Evolutionary conservation across 108 stramenopile species (phyloP).

Genomic region (Nitzschia sp.): DNA sequence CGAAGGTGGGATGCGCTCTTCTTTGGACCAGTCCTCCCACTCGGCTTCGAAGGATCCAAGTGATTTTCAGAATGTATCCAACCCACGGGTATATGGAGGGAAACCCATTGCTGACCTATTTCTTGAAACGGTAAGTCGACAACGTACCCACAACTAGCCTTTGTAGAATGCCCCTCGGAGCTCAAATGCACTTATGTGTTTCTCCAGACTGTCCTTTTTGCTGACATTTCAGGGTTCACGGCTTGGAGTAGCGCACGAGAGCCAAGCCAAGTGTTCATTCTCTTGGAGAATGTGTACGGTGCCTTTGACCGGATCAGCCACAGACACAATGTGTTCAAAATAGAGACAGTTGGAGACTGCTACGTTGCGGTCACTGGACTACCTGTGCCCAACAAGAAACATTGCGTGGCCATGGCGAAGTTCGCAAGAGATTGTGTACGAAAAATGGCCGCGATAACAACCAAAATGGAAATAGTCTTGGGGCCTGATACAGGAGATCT

Average conservation of each 20-base stretch:
- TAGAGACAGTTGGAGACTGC: conserved; percentile 9
- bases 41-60: neutral
- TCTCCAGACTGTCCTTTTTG: conserved; percentile 21
- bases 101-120: conserved; percentile 27
- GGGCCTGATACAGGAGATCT: conserved; percentile 9
- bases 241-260: conserved; percentile 2
- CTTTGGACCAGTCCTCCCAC: neutral
- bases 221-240: conserved; percentile 19
- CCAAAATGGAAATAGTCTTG: conserved; percentile 5
- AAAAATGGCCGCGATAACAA: neutral
- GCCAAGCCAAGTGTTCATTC: conserved; percentile 9
- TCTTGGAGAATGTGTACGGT: neutral
- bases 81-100: neutral
- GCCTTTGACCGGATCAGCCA: neutral
- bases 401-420: neutral
- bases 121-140: neutral
- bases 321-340: neutral
- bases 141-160: neutral
- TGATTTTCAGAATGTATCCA: neutral
- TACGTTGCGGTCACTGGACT: conserved; percentile 6
- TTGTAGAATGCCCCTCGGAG: neutral
- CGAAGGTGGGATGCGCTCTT: too few relatives aligned
- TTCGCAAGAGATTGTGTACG: conserved; percentile 6
- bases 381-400: neutral
- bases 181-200: neutral